Conservation (phyloP, 1,284 basidiomycete genomes). For the Porogramme epimiltina region DNA sequence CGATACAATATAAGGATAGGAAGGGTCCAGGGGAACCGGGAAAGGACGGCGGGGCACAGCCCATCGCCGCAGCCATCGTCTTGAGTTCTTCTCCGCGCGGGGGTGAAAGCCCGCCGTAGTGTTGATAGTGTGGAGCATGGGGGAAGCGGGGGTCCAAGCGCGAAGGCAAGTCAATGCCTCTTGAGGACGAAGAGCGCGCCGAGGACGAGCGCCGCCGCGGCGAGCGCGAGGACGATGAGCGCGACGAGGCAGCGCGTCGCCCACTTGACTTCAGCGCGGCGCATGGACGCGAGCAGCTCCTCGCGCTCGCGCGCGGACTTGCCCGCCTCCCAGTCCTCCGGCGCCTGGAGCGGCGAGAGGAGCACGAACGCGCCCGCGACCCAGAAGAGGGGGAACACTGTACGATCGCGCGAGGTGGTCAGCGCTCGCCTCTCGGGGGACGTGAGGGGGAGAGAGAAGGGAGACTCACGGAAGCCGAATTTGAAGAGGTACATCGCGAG, state of each 20-base stretch:
- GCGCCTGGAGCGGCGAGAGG: slow-evolving; percentile 38
- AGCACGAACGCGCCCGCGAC: slow-evolving; percentile 40
- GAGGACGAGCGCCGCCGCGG: slow-evolving; percentile 1
- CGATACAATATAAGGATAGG: no score
- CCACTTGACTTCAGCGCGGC: slow-evolving; percentile 43
- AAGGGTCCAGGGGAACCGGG: no score
- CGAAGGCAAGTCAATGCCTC: no score
- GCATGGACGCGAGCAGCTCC: slow-evolving; percentile 38
- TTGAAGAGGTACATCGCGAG: slow-evolving; percentile 38
- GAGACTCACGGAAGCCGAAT: slow-evolving; percentile 34
- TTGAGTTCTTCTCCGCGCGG: no score
- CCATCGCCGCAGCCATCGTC: no score
- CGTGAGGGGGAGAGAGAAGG: neutral
- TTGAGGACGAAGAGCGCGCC: slow-evolving; percentile 1
- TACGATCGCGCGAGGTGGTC: neutral
- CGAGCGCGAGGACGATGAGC: neutral
- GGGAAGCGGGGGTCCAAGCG: no score
- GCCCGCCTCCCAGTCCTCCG: slow-evolving; percentile 39
- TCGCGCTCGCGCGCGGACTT: slow-evolving; percentile 39
- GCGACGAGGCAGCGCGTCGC: slow-evolving; percentile 39
- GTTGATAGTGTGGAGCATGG: no score
- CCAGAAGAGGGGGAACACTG: slow-evolving; percentile 50
- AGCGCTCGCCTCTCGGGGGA: neutral
- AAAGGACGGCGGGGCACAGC: no score
- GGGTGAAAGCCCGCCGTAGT: no score